A percentile compares a stretch with the other conserved stretches of the same genome.
phyloP scores from a whole-genome alignment of 2,329 filamentous ascomycete species.

The Penicillium brasilianum region DNA sequence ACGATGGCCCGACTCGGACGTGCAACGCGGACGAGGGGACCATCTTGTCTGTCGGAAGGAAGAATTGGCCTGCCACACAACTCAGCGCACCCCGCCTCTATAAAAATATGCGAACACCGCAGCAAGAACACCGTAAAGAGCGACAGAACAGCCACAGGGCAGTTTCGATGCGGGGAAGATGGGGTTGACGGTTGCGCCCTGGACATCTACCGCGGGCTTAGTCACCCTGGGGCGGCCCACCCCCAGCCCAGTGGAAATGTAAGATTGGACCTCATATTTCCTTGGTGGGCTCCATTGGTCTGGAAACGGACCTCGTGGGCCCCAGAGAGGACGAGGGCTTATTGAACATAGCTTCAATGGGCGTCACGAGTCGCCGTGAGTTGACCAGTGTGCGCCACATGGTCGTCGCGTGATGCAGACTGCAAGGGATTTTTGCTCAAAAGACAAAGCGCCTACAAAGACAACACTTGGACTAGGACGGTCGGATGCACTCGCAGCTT shows the following conservation, averaged over 20 bases:
- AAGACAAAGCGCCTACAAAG: neutral
- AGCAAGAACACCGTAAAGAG: conserved; percentile 6
- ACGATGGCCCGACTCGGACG: conserved; percentile 17
- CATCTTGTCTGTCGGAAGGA: conserved; percentile 23
- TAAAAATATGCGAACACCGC: conserved; percentile 22
- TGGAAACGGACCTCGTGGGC: neutral
- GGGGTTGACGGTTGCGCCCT: conserved; percentile 8
- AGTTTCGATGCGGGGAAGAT: conserved; percentile 27
- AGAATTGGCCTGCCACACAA: conserved; percentile 14
- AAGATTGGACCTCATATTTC: neutral
- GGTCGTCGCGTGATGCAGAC: conserved; percentile 19
- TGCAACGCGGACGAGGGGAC: conserved; percentile 15
- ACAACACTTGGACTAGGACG: neutral
- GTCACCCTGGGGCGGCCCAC: conserved; percentile 16
- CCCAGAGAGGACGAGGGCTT: neutral
- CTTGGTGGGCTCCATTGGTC: neutral
- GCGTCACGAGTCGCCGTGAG: neutral
- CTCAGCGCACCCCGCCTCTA: conserved; percentile 14
- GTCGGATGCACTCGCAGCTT: neutral
- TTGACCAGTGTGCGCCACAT: conserved; percentile 17
- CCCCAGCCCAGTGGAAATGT: neutral
- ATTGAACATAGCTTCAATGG: neutral
- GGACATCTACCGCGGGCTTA: conserved; percentile 16
- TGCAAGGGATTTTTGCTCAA: conserved; percentile 3
- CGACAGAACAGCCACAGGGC: conserved; percentile 2